Conservation (phyloP, 306 rosid species). For the Trifolium dubium region DNA sequence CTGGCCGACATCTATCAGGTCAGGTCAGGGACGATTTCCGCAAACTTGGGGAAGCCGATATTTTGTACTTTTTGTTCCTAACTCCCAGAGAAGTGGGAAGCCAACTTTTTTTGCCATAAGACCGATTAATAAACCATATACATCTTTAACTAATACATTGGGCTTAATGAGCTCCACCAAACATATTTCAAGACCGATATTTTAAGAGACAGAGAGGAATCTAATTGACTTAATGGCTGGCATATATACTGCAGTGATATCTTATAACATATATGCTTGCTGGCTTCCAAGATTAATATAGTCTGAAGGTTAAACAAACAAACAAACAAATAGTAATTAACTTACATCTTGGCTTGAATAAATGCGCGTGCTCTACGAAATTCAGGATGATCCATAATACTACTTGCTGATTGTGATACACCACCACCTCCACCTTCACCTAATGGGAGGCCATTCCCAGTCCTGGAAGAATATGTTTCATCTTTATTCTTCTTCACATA, state of each 20-base stretch:
- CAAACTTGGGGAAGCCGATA: no score
- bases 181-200: no score
- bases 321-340: neutral
- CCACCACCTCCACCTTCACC: slow-evolving; percentile 20
- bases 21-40: no score
- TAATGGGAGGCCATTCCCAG: slow-evolving; percentile 64
- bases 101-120: no score
- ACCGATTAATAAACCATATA: no score
- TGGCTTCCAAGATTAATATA: slow-evolving; percentile 25
- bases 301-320: no score
- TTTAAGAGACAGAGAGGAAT: neutral
- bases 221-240: slow-evolving; percentile 1
- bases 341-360: slow-evolving; percentile 85
- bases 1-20: no score
- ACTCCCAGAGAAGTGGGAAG: no score
- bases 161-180: no score
- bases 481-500: slow-evolving; percentile 50
- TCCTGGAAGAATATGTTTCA: slow-evolving; percentile 71
- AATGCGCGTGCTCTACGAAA: slow-evolving; percentile 53
- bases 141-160: no score
- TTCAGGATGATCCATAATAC: slow-evolving; percentile 67
- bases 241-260: slow-evolving; percentile 21
- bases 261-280: neutral
- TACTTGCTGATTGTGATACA: slow-evolving; percentile 47
- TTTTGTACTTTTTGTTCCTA: no score